Evolutionary conservation across 2,329 filamentous ascomycete genomes (phyloP).

Genomic region (Cladophialophora yegresii): DNA sequence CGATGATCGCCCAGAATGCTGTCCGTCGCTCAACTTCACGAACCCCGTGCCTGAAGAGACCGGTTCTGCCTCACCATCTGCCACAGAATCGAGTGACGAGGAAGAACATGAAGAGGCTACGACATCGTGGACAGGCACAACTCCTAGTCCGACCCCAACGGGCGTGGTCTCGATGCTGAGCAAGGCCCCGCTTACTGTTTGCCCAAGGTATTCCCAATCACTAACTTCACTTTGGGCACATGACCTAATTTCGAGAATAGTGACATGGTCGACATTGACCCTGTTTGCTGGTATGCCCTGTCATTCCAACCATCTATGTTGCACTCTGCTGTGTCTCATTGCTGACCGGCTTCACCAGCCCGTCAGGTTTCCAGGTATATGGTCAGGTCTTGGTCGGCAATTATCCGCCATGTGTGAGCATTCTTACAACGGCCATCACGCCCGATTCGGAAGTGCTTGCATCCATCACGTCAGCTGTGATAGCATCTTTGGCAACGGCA

Average conservation of each 20-base stretch:
- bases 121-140: constrained; percentile 22
- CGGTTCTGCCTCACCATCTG: constrained; percentile 7
- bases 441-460: constrained; percentile 24
- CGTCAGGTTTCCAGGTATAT: constrained; percentile 23
- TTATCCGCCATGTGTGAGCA: constrained; percentile 23
- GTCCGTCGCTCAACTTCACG: constrained; percentile 26
- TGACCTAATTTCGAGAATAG: constrained; percentile 13
- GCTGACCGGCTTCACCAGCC: constrained; percentile 13
- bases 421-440: constrained; percentile 22
- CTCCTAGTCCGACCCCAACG: constrained; percentile 22
- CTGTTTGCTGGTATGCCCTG: constrained; percentile 25
- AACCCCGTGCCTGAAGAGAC: constrained; percentile 13
- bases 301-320: not conserved
- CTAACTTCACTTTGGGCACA: not conserved
- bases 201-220: constrained; percentile 23
- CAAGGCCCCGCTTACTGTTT: constrained; percentile 26
- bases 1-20: constrained; percentile 31
- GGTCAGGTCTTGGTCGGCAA: constrained; percentile 29
- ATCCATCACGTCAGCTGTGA: constrained; percentile 26
- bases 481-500: constrained; percentile 20
- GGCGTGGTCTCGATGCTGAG: constrained; percentile 29
- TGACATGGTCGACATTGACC: constrained; percentile 31
- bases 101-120: constrained; percentile 1
- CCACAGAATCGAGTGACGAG: constrained; percentile 7
- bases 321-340: not conserved